Percentiles rank a stretch among this genome's conserved stretches.
Conservation (phyloP, 495 filamentous ascomycete species). For the Xanthoparmelia taractica region DNA sequence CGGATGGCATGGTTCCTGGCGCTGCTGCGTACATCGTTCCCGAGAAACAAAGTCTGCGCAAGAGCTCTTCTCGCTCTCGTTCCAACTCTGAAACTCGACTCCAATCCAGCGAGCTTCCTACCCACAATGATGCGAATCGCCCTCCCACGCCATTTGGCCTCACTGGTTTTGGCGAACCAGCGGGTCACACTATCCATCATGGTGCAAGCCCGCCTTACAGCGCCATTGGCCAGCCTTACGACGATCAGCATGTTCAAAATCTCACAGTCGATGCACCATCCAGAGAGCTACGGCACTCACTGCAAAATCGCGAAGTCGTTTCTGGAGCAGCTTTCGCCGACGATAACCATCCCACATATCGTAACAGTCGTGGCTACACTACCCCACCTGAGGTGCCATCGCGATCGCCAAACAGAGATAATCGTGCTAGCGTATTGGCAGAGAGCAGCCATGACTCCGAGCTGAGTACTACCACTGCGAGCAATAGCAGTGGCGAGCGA, state of each 20-base stretch:
- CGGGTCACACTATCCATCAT: slow-evolving; percentile 8
- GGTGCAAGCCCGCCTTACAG: slow-evolving; percentile 10
- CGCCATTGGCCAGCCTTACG: slow-evolving; percentile 25
- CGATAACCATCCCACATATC: not conserved
- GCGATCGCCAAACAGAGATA: slow-evolving; percentile 16
- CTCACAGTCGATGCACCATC: slow-evolving; percentile 24
- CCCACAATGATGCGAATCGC: slow-evolving; percentile 18
- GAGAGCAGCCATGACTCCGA: slow-evolving; percentile 19
- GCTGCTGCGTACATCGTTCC: slow-evolving; percentile 16
- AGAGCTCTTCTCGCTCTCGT: slow-evolving; percentile 7
- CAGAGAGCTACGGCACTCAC: slow-evolving; percentile 21
- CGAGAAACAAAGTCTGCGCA: slow-evolving; percentile 11
- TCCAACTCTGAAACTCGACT: slow-evolving; percentile 16
- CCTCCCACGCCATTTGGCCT: slow-evolving; percentile 28
- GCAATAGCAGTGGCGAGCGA: slow-evolving; percentile 16
- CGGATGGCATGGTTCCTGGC: slow-evolving; percentile 19
- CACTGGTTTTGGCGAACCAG: slow-evolving; percentile 16
- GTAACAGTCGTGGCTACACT: slow-evolving; percentile 13
- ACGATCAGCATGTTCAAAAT: slow-evolving; percentile 26
- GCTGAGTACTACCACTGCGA: slow-evolving; percentile 19
- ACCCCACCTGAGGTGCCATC: slow-evolving; percentile 21
- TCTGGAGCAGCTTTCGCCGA: slow-evolving; percentile 3
- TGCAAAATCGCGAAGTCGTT: slow-evolving; percentile 14
- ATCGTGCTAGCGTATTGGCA: slow-evolving; percentile 1
- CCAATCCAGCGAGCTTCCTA: slow-evolving; percentile 18